phyloP scores from a whole-genome alignment of 1,139 yeast species.

The Nakaseomyces sp. region DNA sequence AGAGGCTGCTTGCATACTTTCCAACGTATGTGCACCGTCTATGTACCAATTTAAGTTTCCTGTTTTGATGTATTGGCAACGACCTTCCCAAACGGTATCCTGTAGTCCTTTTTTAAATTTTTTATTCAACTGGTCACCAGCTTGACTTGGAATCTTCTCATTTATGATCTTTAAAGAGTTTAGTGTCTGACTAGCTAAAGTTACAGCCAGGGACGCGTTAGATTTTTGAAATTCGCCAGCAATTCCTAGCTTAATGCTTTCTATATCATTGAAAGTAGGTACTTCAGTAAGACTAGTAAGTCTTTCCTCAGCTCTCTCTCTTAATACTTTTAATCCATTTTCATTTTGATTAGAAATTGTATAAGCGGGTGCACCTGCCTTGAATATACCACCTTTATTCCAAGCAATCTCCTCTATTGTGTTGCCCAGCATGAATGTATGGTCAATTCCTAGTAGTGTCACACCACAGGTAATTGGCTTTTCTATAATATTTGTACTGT shows the following conservation, averaged over 20 bases:
- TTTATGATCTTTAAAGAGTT: slow-evolving; percentile 37
- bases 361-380: slow-evolving; percentile 55
- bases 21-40: slow-evolving; percentile 95
- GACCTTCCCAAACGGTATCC: slow-evolving; percentile 80
- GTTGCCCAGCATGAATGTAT: slow-evolving; percentile 77
- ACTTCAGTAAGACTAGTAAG: slow-evolving; percentile 48
- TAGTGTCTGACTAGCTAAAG: slow-evolving; percentile 61
- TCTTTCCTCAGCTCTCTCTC: slow-evolving; percentile 59
- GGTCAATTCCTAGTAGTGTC: slow-evolving; percentile 84
- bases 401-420: slow-evolving; percentile 88
- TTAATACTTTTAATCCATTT: slow-evolving; percentile 44
- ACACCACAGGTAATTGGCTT: slow-evolving; percentile 83
- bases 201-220: slow-evolving; percentile 84
- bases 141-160: slow-evolving; percentile 19
- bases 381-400: slow-evolving; percentile 94
- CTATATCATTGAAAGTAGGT: slow-evolving; percentile 35
- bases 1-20: slow-evolving; percentile 72
- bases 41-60: slow-evolving; percentile 61
- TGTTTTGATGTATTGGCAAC: slow-evolving; percentile 66
- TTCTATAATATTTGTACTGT: slow-evolving; percentile 80
- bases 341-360: slow-evolving; percentile 52
- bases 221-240: slow-evolving; percentile 77
- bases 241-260: slow-evolving; percentile 56
- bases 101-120: slow-evolving; percentile 58
- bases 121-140: slow-evolving; percentile 17